phyloP scores from a whole-genome alignment of 2,329 filamentous ascomycete species.

The Ophiostoma sp. region DNA sequence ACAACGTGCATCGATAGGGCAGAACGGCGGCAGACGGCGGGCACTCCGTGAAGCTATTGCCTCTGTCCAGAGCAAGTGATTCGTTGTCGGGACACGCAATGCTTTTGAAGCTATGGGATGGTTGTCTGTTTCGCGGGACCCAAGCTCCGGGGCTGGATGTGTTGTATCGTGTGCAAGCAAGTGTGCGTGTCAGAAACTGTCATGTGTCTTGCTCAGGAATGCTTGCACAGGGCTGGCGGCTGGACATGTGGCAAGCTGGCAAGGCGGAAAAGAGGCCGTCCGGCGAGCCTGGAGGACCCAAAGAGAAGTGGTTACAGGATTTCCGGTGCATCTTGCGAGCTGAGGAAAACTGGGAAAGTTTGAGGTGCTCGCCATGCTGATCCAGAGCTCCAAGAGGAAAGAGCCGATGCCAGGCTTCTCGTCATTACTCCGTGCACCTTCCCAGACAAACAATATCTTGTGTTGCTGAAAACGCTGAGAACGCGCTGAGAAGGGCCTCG shows the following conservation, averaged over 20 bases:
- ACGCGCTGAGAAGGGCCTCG: background rate
- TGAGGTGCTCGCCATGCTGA: background rate
- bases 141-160: background rate
- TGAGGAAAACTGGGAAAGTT: background rate
- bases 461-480: background rate
- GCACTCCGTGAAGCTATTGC: constrained; percentile 10
- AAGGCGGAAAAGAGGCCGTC: constrained; percentile 3
- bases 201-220: background rate
- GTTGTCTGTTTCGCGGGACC: background rate
- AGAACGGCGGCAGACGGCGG: background rate
- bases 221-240: background rate
- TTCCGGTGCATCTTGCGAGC: background rate
- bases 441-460: background rate
- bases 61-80: background rate
- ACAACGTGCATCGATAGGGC: background rate
- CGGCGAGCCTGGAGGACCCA: background rate
- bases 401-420: background rate
- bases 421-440: background rate
- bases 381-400: background rate
- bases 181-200: background rate
- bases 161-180: background rate
- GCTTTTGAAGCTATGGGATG: background rate
- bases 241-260: background rate
- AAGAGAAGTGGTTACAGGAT: background rate
- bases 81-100: constrained; percentile 13